Base-by-base conservation (phyloP, 192 early-diverging fungal species). In the Glomus cerebriforme region DNA sequence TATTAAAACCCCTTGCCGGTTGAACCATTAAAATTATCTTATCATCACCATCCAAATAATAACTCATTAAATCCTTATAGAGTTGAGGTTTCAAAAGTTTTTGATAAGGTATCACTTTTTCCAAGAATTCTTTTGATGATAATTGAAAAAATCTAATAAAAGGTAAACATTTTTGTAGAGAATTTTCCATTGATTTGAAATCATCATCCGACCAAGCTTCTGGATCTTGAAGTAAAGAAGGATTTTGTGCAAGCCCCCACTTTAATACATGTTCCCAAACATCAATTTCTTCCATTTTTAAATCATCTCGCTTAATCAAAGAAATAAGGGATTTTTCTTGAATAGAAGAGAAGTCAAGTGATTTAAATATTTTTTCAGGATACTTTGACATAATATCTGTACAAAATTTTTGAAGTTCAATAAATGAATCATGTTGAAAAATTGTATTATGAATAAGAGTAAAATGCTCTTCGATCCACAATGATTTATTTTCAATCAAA, bases 181-280 rank as follows among this genome's bases (percentile, higher is more conserved):
- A 32, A 43, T 70, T 12, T 35, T 70, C 34, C 15, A 70, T 17
- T 32, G 31, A 12, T 32, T 27, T 24, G 37, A 69, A 32, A 31
- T 69, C 31, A 1, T 9, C 29, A 9, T 32, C 15, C 13, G 67
- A 69, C 67, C 67, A 69, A 34, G 34, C 19, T n/a, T 32, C 37
- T 31, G 22, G 32, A n/a, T 69, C 31, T 22, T 29, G 67, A 69
- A 22, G 31, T 5, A 70, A n/a, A 24, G n/a, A 34, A 24, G 67
- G 19, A 70, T 70, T 43, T 70, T 70, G 67, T 7, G 67, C 67
- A 70, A 70, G 26, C 10, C 22, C 67, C 67, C 67, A 70, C 17
- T 70, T 35, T 19, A 70, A 32, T 32, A 34, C 19, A 39, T 70
- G 10, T 15, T 70, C 29, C 67, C 67, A 70, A 43, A 70, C 34